Percentiles rank a stretch among this genome's conserved stretches.
These are phyloP conservation scores for Diophrys sp. DNA, from an alignment of 73 alveolate genomes.

Conservation along the genomic window DNA sequence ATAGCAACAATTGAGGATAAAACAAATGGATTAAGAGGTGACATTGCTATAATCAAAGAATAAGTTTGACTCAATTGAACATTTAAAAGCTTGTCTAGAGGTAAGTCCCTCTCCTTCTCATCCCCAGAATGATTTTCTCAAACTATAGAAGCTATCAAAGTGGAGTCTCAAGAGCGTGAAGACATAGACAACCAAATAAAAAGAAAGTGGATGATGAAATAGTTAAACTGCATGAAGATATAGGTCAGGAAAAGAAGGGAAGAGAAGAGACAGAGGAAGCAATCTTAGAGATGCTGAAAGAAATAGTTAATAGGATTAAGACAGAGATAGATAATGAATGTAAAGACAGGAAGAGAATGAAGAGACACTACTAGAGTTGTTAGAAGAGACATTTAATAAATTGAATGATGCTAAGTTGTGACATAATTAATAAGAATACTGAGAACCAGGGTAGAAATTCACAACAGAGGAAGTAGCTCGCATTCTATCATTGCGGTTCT, in stretches of 20 bases:
- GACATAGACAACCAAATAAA: conserved; percentile 72
- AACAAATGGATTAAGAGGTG: conserved; percentile 40
- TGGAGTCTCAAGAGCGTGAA: conserved; percentile 80
- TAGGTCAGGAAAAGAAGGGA: conserved; percentile 77
- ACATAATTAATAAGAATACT: no score
- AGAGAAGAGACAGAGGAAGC: conserved; percentile 94
- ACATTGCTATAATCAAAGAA: conserved; percentile 61
- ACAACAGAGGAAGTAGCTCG: no score
- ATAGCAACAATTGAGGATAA: conserved; percentile 62
- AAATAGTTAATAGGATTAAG: conserved; percentile 70
- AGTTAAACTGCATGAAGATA: conserved; percentile 63
- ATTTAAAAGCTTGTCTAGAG: conserved; percentile 68
- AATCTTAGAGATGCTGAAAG: conserved; percentile 86
- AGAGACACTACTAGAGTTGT: conserved; percentile 76
- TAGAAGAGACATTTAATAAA: conserved; percentile 89
- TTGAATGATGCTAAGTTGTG: conserved; percentile 50
- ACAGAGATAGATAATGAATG: conserved; percentile 79
- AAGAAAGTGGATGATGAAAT: conserved; percentile 76
- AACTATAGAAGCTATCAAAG: conserved; percentile 75
- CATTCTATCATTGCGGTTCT: no score
- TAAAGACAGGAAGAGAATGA: conserved; percentile 86
- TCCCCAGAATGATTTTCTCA: conserved; percentile 72
- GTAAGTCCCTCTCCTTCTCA: background rate
- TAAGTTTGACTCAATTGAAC: conserved; percentile 61
- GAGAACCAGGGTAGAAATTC: no score